Conservation (phyloP, 208 protist genomes). For the Crithidia thermophila region DNA sequence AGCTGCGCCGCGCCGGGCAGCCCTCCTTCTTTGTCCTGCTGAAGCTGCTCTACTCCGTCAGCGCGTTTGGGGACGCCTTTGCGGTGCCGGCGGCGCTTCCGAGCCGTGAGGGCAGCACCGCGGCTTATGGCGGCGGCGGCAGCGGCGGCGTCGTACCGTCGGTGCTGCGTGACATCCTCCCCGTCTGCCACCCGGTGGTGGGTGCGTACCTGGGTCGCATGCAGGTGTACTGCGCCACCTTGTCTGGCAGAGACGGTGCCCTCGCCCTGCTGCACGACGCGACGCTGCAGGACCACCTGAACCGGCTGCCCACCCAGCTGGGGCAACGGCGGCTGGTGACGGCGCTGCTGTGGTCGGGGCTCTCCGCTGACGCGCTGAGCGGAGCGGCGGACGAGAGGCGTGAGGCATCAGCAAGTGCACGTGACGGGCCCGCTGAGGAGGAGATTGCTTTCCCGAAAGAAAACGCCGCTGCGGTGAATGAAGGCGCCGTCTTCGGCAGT, state of each 20-base stretch:
- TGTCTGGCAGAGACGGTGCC: constrained; percentile 42
- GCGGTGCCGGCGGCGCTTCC: neutral
- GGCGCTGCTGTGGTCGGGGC: constrained; percentile 65
- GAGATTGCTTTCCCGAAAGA: too few species aligned
- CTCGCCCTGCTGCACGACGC: constrained; percentile 34
- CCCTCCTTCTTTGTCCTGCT: constrained; percentile 45
- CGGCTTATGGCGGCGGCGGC: too few species aligned
- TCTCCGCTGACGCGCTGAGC: constrained; percentile 17
- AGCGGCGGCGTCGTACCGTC: neutral
- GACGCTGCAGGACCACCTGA: constrained; percentile 26
- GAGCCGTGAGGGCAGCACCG: too few species aligned
- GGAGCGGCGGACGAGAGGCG: neutral
- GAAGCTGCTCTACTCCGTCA: constrained; percentile 26
- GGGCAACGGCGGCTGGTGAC: constrained; percentile 46
- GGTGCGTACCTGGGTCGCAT: constrained; percentile 19
- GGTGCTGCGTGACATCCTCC: neutral
- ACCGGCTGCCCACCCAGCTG: constrained; percentile 32
- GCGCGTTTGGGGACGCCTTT: constrained; percentile 20
- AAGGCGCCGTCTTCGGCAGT: constrained; percentile 37
- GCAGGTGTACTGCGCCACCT: constrained; percentile 37
- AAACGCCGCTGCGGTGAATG: too few species aligned
- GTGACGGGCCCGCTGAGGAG: too few species aligned
- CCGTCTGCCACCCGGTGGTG: constrained; percentile 23
- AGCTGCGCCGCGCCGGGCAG: neutral
- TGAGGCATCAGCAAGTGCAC: too few species aligned